These are phyloP conservation scores for Moniliophthora roreri DNA, from an alignment of 1,284 basidiomycete species.

Conservation along the genomic window DNA sequence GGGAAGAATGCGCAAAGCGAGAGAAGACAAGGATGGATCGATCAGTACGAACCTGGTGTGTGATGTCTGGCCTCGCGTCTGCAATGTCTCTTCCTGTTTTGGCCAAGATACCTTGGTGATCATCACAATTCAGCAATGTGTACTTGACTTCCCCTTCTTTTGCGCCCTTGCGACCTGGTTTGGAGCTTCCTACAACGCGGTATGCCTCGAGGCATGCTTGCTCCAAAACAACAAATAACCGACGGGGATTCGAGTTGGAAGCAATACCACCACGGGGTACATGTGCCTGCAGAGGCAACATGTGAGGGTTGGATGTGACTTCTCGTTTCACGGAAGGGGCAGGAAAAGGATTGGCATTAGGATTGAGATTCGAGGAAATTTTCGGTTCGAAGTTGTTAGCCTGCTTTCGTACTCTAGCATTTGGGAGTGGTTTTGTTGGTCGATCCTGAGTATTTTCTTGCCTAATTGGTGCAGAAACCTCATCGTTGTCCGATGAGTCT, in stretches of 20 bases:
- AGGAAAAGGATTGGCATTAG: constrained; percentile 17
- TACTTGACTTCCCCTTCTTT: constrained; percentile 86
- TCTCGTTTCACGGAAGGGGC: constrained; percentile 32
- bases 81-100: constrained; percentile 98
- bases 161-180: constrained; percentile 40
- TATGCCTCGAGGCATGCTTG: constrained; percentile 97
- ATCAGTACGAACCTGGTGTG: constrained; percentile 79
- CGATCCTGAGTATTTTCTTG: constrained; percentile 13
- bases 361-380: constrained; percentile 11
- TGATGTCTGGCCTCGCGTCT: constrained; percentile 97
- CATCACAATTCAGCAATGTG: constrained; percentile 96
- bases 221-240: constrained; percentile 89
- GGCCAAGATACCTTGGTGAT: constrained; percentile 97
- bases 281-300: constrained; percentile 80
- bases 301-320: constrained; percentile 64
- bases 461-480: background rate
- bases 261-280: constrained; percentile 64
- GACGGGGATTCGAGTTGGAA: constrained; percentile 53
- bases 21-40: constrained; percentile 8
- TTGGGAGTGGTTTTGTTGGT: constrained; percentile 50
- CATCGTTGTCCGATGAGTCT: background rate
- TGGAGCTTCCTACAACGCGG: constrained; percentile 65
- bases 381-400: constrained; percentile 12
- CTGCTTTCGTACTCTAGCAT: constrained; percentile 47
- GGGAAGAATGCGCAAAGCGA: background rate